Evolutionary conservation across 495 filamentous ascomycete genomes (phyloP), one percentile per base, ranked within the genome.

Genomic region (Recurvomyces mirabilis): DNA sequence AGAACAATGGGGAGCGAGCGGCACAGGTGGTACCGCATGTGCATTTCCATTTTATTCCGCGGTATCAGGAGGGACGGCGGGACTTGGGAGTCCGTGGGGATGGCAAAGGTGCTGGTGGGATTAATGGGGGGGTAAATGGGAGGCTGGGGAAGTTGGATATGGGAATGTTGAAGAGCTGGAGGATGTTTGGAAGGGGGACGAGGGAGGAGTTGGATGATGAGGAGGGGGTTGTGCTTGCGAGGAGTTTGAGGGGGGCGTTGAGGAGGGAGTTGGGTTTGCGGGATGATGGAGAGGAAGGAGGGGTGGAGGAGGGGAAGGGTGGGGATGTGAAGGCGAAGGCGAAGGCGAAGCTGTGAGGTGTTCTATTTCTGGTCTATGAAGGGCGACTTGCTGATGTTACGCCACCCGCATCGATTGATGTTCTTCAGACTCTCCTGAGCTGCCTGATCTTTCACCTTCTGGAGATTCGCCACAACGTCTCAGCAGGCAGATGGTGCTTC

Each of bases 21-120:
- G 87, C 87, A 5, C 89, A 96, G 64, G 84, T 88, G 18, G 86
- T 96, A 1, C 78, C 79, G 17, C 88, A 94, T 62, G 79, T 89
- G 5, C 88, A 95, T 60, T 94, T 87, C 62, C 89, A 96, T 52
- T 71, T 96, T 20, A 89, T 95, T 33, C 88, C 88, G 2, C 64
- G 88, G 20, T 54, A 46, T 41, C 51, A 54, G 41, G 51, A 54
- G 41, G 51, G 51, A 9, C 33, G 51, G 46, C 23, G 31, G 24
- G 50, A 53, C 12, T n/a, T 14, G 9, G 75, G 75, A 12, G n/a
- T n/a, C n/a, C n/a, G n/a, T n/a, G n/a, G n/a, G n/a, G n/a, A n/a
- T n/a, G 56, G 61, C 58, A 30, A 46, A 58, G n/a, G n/a, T n/a
- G n/a, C n/a, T n/a, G n/a, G n/a, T n/a, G n/a, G n/a, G n/a, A n/a